Base-by-base conservation (phyloP, 2,329 filamentous ascomycete species). In the Arthrobotrys iridis region DNA sequence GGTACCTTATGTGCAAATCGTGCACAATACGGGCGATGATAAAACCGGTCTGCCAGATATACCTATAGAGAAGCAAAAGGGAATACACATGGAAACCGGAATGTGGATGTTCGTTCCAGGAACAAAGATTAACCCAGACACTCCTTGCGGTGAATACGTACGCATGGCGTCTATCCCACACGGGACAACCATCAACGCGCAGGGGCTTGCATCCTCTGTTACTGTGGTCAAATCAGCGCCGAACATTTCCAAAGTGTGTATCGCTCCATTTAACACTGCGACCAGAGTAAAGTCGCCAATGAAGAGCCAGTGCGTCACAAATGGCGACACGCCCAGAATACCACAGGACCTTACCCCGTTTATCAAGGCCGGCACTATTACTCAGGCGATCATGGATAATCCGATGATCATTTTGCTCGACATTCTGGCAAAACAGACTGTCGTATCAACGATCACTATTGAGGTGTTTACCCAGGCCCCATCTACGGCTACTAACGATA, bases 131-230 rank as follows among this genome's bases (percentile, higher is more conserved):
- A 75, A 76, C 3, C 79, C 79, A 7, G 46, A 71, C 8, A 76
- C 80, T 10, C 28, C 58, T 0, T n/a, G n/a, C n/a, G 79, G 80
- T 1, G 80, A 81, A 0, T 77, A 82, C 1, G 74, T 77, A 0
- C 82, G 83, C 22, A 83, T 84, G 82, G 83, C 79, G 2, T 82
- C 82, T 1, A 84, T 84, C 24, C 83, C 83, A 0, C 83, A 84
- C 60, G 83, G 83, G 20, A 83, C 83, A 0, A 83, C 82, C 4
- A 83, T 84, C 79, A 84, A 84, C 37, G 81, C 82, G 1, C 83
- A 84, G 75, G 76, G 79, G 15, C 77, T 82, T 7, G 71, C 67
- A 5, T 78, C 80, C 2, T 79, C 70, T 7, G 1, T 65, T 71
- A 1, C 50, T 24, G 4, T 77, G 77, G 45, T 18, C 64, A 3